Base-by-base conservation (phyloP, 176 grass and related monocot species). In the Tuctoria greenei region DNA sequence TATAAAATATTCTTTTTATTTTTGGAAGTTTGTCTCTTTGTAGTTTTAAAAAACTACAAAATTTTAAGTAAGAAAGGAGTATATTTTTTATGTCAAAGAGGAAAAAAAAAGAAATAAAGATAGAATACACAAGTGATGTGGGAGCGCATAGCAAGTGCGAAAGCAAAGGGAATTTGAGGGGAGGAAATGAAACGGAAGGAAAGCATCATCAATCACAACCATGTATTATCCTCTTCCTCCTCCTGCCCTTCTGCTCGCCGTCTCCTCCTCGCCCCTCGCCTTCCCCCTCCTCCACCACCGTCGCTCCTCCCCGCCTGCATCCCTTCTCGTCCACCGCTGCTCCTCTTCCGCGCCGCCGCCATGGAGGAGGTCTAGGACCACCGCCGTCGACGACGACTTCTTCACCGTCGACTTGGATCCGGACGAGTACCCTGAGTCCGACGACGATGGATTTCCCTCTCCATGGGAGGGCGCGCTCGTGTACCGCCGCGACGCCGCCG, bases 401-500 rank as follows among this genome's bases (percentile, higher is more conserved):
- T 81, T 85, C 77, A 87, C 86, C 72, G 51, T 75, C 41, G 76
- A 47, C 86, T 60, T 37, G 36, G 86, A 77, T 75, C 79, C 60
- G 1, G 69, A 58, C 43, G 72, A 85, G 11, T 63, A 44, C 73
- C 6, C 7, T 56, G 66, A 64, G 7, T 6, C 38, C 1, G 47
- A 77, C 39, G 82, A 39, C 5, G 82, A 69, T 4, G 82, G 31
- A 25, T 73, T 66, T 2, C 31, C 45, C 10, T 84, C 43, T 3
- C 95, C 84, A 6, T 93, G 91, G 91, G 85, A 97, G 58, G 88
- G 91, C 5, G 90, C 88, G 42, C 28, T 93, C 25, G 84, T 93
- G 17, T 98, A 94, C 79, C 91, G 77, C 20, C 82, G 95, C 56
- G 88, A 98, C 74, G 81, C 88, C 18, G 68, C 82, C 56, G 79